These are phyloP conservation scores for Eustoma russellianum DNA, from an alignment of 257 asterid species.

Conservation along the genomic window DNA sequence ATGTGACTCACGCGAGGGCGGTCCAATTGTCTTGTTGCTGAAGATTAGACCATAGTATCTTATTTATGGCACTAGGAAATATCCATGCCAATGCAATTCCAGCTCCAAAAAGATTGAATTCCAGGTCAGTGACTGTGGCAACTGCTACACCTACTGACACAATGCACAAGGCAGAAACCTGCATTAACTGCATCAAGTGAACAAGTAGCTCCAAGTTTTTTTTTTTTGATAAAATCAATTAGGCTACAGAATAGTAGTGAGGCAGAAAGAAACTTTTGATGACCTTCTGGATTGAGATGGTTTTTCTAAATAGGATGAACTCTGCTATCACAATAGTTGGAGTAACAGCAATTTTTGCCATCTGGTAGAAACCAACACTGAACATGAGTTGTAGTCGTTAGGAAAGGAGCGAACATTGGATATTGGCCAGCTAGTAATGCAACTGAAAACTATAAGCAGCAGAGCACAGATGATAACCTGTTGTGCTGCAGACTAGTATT, in stretches of 20 bases:
- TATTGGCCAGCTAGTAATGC: slow-evolving; percentile 1
- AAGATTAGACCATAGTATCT: slow-evolving; percentile 75
- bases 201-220: background rate
- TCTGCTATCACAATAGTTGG: slow-evolving; percentile 80
- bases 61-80: slow-evolving; percentile 69
- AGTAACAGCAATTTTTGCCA: slow-evolving; percentile 92
- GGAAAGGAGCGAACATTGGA: slow-evolving; percentile 12
- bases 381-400: slow-evolving; percentile 26
- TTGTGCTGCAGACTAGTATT: slow-evolving; percentile 69
- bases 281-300: slow-evolving; percentile 49
- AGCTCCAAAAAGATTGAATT: slow-evolving; percentile 76
- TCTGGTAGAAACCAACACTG: slow-evolving; percentile 94
- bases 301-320: slow-evolving; percentile 50
- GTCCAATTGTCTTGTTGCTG: slow-evolving; percentile 90
- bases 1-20: slow-evolving; percentile 66
- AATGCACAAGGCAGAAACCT: slow-evolving; percentile 54
- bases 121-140: slow-evolving; percentile 79
- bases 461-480: slow-evolving; percentile 36
- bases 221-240: background rate
- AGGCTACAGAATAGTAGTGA: background rate
- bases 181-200: slow-evolving; percentile 6
- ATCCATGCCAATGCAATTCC: slow-evolving; percentile 72
- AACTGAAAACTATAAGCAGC: background rate
- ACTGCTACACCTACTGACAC: slow-evolving; percentile 83
- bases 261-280: background rate